phyloP scores from a whole-genome alignment of 805 yeast genomes.

The Pichia occidentalis region DNA sequence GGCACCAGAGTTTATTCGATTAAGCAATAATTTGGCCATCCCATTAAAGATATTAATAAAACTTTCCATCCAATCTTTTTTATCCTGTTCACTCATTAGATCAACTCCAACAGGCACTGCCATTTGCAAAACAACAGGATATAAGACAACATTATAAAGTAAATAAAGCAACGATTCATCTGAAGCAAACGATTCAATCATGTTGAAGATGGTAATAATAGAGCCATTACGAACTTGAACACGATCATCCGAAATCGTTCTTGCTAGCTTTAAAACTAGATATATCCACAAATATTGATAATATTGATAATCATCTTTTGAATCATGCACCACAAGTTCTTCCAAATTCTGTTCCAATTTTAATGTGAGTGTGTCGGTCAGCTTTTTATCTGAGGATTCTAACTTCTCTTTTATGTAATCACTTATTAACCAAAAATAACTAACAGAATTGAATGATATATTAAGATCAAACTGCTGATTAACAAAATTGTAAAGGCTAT shows the following conservation, averaged over 20 bases:
- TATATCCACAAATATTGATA: conserved; percentile 54
- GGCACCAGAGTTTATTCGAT: conserved; percentile 39
- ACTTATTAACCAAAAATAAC: conserved; percentile 88
- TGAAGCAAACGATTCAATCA: conserved; percentile 64
- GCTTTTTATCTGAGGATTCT: conserved; percentile 10
- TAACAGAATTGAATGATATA: conserved; percentile 83
- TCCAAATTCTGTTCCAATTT: conserved; percentile 20
- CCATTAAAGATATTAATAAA: conserved; percentile 58
- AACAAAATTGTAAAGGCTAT: conserved; percentile 66
- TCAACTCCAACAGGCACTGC: conserved; percentile 3
- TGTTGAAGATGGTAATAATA: conserved; percentile 78
- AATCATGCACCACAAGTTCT: conserved; percentile 9
- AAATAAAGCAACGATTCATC: conserved; percentile 59
- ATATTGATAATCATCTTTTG: conserved; percentile 21
- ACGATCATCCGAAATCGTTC: conserved; percentile 56
- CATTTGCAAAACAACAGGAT: conserved; percentile 36
- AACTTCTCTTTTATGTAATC: conserved; percentile 51
- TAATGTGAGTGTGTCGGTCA: conserved; percentile 9
- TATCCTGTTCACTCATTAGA: conserved; percentile 12
- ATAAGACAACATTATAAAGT: conserved; percentile 58
- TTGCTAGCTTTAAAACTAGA: conserved; percentile 53
- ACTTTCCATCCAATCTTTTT: conserved; percentile 52
- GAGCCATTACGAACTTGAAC: conserved; percentile 87
- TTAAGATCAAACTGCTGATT: conserved; percentile 69
- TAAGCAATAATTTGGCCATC: conserved; percentile 50